These are phyloP conservation scores for Adansonia rubrostipa DNA, from an alignment of 441 rosid genomes.

Conservation along the genomic window DNA sequence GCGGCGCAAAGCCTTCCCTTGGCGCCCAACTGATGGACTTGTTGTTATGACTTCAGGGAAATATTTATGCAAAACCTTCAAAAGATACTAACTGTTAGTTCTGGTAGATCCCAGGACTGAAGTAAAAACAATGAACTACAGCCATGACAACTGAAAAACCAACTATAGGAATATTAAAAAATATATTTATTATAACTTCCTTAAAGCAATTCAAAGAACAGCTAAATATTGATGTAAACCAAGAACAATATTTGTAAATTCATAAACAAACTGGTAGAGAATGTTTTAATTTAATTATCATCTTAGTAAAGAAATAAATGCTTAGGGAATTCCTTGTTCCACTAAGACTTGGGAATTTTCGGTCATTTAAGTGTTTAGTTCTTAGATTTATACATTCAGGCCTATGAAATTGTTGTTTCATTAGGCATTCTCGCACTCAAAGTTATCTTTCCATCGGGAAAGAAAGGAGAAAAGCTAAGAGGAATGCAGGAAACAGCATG, in stretches of 20 bases:
- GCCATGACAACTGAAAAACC: background rate
- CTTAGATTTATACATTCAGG: background rate
- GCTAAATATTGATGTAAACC: background rate
- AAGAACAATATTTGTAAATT: background rate
- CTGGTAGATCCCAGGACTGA: background rate
- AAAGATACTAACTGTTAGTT: conserved; percentile 24
- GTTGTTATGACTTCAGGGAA: conserved; percentile 58
- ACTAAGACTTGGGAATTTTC: background rate
- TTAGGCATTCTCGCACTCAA: no score
- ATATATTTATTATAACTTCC: background rate
- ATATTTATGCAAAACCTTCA: conserved; percentile 73
- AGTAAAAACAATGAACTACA: background rate
- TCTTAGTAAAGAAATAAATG: background rate
- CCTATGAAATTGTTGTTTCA: background rate
- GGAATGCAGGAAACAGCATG: background rate
- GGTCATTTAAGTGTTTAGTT: background rate
- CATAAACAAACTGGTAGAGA: background rate
- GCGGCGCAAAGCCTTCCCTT: conserved; percentile 87
- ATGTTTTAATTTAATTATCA: background rate
- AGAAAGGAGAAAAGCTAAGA: background rate
- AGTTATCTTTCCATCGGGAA: background rate
- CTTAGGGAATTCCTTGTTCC: background rate
- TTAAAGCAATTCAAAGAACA: background rate
- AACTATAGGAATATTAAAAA: background rate
- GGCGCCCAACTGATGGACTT: conserved; percentile 90